phyloP scores from a whole-genome alignment of 768 basidiomycete genomes.

The Asterophora lycoperdoides region DNA sequence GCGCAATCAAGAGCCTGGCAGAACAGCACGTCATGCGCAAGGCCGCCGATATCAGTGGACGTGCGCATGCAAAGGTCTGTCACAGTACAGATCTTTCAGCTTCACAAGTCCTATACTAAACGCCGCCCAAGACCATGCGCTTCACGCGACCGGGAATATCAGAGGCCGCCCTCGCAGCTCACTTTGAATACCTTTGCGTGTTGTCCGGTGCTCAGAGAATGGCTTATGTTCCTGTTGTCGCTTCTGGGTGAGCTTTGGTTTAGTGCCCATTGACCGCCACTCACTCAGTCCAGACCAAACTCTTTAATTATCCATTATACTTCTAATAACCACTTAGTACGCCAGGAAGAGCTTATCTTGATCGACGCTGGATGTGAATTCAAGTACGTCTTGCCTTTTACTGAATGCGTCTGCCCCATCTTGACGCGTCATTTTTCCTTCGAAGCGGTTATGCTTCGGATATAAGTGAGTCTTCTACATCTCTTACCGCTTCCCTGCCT shows the following conservation, averaged over 20 bases:
- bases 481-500: too few relatives aligned
- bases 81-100: background rate
- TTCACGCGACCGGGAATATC: conserved; percentile 46
- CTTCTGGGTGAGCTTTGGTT: conserved; percentile 64
- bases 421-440: too few relatives aligned
- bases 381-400: conserved; percentile 48
- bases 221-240: conserved; percentile 98
- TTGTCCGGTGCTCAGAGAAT: conserved; percentile 76
- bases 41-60: conserved; percentile 85
- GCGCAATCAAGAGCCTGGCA: conserved; percentile 72
- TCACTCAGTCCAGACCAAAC: conserved; percentile 54
- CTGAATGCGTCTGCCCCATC: background rate
- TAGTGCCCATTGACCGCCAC: background rate
- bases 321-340: conserved; percentile 76
- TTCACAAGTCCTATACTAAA: background rate
- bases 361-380: conserved; percentile 93
- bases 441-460: too few relatives aligned
- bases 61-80: conserved; percentile 77
- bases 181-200: conserved; percentile 87
- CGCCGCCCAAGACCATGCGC: conserved; percentile 67
- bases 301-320: conserved; percentile 94
- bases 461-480: too few relatives aligned
- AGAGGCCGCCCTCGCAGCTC: conserved; percentile 52
- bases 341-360: conserved; percentile 69
- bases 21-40: conserved; percentile 78